A percentile compares a stretch with the other conserved stretches of the same genome.
These are phyloP conservation scores for Fraxinus angustifolia DNA, from an alignment of 305 asterid species.

Conservation along the genomic window DNA sequence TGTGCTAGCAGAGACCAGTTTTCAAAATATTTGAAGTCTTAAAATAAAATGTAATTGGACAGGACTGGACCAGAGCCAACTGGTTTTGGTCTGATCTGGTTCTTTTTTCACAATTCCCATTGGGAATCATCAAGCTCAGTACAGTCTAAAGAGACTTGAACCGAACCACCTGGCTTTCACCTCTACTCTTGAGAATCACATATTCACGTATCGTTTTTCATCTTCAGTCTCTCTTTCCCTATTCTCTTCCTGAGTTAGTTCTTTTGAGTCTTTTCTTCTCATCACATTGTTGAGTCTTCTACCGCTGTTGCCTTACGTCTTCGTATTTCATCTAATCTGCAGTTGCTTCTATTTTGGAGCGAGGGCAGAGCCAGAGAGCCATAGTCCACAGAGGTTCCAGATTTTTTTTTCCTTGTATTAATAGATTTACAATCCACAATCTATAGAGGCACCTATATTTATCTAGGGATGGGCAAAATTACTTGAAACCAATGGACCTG, in stretches of 20 bases:
- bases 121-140: neutral
- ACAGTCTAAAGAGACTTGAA: neutral
- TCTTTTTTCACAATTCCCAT: neutral
- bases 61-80: neutral
- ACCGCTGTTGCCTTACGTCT: neutral
- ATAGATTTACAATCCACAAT: neutral
- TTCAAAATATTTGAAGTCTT: neutral
- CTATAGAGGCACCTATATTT: neutral
- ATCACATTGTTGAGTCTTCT: neutral
- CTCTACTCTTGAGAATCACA: neutral
- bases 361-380: neutral
- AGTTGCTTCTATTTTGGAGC: neutral
- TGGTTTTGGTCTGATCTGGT: neutral
- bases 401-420: neutral
- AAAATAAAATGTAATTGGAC: neutral
- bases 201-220: neutral
- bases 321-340: neutral
- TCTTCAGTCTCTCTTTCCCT: neutral
- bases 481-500: neutral
- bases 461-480: neutral
- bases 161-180: neutral
- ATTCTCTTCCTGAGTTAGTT: neutral
- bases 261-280: neutral
- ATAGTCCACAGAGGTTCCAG: neutral
- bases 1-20: neutral